Evolutionary conservation across 2,329 filamentous ascomycete genomes (phyloP), one percentile per base, ranked within the genome.

Genomic region (Colletotrichum chlorophyti): DNA sequence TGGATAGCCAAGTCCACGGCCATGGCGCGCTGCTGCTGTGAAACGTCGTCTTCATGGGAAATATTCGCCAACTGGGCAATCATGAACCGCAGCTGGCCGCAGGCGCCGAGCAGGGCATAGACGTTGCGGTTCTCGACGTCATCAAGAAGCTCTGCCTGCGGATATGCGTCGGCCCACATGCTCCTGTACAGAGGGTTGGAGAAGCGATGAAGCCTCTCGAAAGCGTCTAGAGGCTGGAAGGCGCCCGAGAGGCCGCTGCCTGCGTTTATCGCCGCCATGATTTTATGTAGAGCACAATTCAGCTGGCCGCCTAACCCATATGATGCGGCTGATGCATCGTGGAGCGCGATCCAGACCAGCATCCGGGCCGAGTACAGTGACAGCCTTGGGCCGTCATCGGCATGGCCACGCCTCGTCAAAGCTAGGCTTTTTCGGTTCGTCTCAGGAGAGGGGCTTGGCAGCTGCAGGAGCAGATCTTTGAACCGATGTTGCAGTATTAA

Each of bases 61-160:
- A 51, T 45, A 32, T 40, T 60, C 24, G 52, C 57, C 4, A 74
- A 64, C 38, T 69, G 63, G n/a, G 72, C 68, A 9, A 69, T 68
- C 62, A 70, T 66, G 37, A 65, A 72, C 1, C 72, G 67, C 3
- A 73, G 61, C 54, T 73, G 70, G 32, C 65, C 64, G 42, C 66
- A 67, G 27, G 65, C 66, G 6, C 67, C 68, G 14, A 70, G 62
- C 21, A 75, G 62, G 9, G 65, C 64, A 26, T 69, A 73, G 4
- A 72, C 64, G 29, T 66, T 70, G 17, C 70, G 65, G 35, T 74
- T 74, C 55, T 75, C 70, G 5, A 72, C 62, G 19, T 74, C 72
- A 34, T 74, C 72, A 1, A 73, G 51, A 15, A 74, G 49, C 64
- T 74, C 70, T 5, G 60, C 57, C 48, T 73, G 70, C 3, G 71